Evolutionary conservation across 768 basidiomycete species (phyloP), one percentile per base, ranked within the genome.

Genomic region (Tulasnella calospora): DNA sequence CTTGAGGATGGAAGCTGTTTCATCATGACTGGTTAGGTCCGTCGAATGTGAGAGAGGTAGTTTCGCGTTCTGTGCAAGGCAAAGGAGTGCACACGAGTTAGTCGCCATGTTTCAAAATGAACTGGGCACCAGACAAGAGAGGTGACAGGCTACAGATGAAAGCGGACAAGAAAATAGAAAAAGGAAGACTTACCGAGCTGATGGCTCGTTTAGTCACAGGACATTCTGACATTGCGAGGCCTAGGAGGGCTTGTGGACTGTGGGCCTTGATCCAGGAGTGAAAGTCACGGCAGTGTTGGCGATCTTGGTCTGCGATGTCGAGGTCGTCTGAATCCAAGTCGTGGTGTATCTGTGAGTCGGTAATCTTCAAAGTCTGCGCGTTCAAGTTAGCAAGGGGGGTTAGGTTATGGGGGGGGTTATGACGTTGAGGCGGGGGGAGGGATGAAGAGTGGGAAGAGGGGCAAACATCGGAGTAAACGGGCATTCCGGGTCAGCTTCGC

Each of bases 61-160:
- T 67, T 67, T 27, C 1, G 61, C 30, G 61, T 30, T 17, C 61
- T 67, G 61, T 67, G 27, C 61, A 35, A 67, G 61, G 61, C 19
- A 67, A 67, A 33, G 61, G 30, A 19, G 57, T 2, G 61, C 61
- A 67, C 61, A 67, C 61, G 61, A 67, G 61, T 67, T 30, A 67
- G 61, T 67, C 61, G 61, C 61, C 61, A 67, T 67, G 61, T 67
- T 67, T 67, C 61, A 67, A 67, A 67, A 35, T 67, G 61, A 67
- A 67, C 61, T 33, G 30, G 33, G 30, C 61, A 33, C 2, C 30
- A 33, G 27, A 67, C 23, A 3, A 35, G 23, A 27, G 61, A 30
- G 61, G 61, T 67, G 61, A 27, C 61, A 67, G 61, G 61, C 61
- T 23, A 67, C 61, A 67, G 61, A 67, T 67, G 27, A 35, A 17